Conservation (phyloP, 768 basidiomycete genomes). For the Hericium coralloides region DNA sequence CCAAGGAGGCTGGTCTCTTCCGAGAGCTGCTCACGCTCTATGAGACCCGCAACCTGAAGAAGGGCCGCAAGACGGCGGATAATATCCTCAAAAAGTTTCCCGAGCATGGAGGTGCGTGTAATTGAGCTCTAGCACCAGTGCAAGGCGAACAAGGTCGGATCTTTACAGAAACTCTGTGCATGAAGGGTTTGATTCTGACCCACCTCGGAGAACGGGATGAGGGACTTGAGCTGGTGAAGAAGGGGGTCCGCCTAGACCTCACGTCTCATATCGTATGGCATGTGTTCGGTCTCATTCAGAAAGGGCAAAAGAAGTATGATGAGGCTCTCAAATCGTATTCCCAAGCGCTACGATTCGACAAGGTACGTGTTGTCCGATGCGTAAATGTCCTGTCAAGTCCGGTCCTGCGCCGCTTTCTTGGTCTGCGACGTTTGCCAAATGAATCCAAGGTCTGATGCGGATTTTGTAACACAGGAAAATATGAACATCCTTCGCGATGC, state of each 20-base stretch:
- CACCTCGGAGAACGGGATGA: constrained; percentile 76
- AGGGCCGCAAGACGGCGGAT: constrained; percentile 85
- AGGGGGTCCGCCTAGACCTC: constrained; percentile 72
- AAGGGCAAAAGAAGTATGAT: constrained; percentile 90
- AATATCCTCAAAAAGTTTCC: constrained; percentile 93
- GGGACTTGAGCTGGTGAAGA: constrained; percentile 76
- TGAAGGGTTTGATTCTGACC: constrained; percentile 87
- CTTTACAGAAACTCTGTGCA: constrained; percentile 78
- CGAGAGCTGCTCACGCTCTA: constrained; percentile 81
- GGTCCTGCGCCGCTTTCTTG: not conserved
- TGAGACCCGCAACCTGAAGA: constrained; percentile 82
- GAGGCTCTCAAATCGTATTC: constrained; percentile 90
- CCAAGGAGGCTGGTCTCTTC: constrained; percentile 81
- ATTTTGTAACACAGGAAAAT: constrained; percentile 58
- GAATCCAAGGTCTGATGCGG: not conserved
- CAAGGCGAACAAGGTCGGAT: constrained; percentile 2
- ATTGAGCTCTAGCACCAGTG: not conserved
- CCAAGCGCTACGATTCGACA: constrained; percentile 83
- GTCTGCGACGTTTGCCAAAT: too few relatives aligned
- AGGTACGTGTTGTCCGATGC: constrained; percentile 38
- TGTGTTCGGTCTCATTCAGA: constrained; percentile 91
- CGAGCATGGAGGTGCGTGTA: constrained; percentile 90
- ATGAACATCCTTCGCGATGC: constrained; percentile 89
- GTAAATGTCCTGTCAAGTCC: not conserved
- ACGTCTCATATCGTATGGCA: constrained; percentile 97